Base-by-base conservation (phyloP, 441 rosid genomes). In the Kokia cookei region DNA sequence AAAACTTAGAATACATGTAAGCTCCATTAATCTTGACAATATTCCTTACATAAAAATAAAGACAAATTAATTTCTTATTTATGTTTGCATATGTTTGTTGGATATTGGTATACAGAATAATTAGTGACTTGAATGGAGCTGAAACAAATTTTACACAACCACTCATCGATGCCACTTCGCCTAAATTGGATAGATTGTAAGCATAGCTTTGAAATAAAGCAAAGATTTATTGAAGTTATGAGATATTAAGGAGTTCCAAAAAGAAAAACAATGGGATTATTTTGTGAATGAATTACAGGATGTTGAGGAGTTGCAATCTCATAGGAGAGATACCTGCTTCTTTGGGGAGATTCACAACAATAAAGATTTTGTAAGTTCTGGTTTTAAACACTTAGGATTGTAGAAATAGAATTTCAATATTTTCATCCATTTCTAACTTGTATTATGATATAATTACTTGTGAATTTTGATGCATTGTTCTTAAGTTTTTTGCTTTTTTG, bases 301-400 rank as follows among this genome's bases (percentile, higher is more conserved):
- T 85, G 29, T 71, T 90, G 65, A 82, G 92, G 58, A 86, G 83
- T 83, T 90, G 93, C 85, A 85, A 80, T 75, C 73, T 90, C 66
- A 65, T 51, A 7, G 95, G 87, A 65, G 1, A 0, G 5, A 64
- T 86, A 54, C 95, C 93, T 26, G 40, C 0, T 0, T 87, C 82
- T 85, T 70, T 90, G 48, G 81, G 75, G 22, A 1, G 2, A 0
- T 11, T 80, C 32, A 57, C 22, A 3, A 0, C 2, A 4, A 27
- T 58, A 26, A 12, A 12, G 3, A 26, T 59, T 10, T 26, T 58
- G 63, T 58, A 27, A 26, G 63, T 58, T 19, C 0, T 19, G 22
- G n/a, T n/a, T n/a, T n/a, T n/a, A n/a, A n/a, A n/a, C n/a, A n/a
- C n/a, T n/a, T n/a, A n/a, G n/a, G n/a, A n/a, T n/a, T n/a, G n/a